Conservation (phyloP, 2,329 filamentous ascomycete genomes). For the Colletotrichum melonis region DNA sequence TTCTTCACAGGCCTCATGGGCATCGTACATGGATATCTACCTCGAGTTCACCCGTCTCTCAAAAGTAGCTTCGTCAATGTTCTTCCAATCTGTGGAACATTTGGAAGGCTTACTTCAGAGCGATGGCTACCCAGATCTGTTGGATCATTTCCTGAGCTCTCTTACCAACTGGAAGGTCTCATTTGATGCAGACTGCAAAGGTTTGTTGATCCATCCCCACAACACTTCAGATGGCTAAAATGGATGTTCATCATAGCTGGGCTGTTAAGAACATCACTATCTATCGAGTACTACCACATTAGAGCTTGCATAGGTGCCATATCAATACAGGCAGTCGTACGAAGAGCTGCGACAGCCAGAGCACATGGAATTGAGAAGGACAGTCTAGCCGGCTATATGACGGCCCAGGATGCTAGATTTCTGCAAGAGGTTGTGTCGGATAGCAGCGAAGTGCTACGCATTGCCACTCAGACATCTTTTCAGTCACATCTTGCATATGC, state of each 20-base stretch:
- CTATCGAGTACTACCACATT: not conserved
- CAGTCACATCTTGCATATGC: not conserved
- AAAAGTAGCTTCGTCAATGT: not conserved
- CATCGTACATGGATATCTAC: not conserved
- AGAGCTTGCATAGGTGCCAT: not conserved
- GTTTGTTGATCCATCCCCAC: not conserved
- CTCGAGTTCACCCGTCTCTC: not conserved
- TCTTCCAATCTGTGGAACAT: not conserved
- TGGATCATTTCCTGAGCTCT: not conserved
- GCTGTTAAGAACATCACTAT: not conserved
- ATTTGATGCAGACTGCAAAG: not conserved
- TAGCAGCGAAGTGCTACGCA: slow-evolving; percentile 34
- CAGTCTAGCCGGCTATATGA: slow-evolving; percentile 34
- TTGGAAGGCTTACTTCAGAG: not conserved
- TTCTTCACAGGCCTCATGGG: not conserved
- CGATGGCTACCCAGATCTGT: not conserved
- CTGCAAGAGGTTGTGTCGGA: slow-evolving; percentile 38
- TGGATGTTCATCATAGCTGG: not conserved
- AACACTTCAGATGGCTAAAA: not conserved
- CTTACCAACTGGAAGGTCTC: not conserved
- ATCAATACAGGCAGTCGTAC: not conserved
- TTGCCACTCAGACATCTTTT: slow-evolving; percentile 10
- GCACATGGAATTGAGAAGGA: slow-evolving; percentile 17
- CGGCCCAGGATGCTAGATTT: slow-evolving; percentile 35
- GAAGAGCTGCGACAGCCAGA: not conserved